phyloP scores from a whole-genome alignment of 177 flowering plant genomes.

The Vitis hybrid region DNA sequence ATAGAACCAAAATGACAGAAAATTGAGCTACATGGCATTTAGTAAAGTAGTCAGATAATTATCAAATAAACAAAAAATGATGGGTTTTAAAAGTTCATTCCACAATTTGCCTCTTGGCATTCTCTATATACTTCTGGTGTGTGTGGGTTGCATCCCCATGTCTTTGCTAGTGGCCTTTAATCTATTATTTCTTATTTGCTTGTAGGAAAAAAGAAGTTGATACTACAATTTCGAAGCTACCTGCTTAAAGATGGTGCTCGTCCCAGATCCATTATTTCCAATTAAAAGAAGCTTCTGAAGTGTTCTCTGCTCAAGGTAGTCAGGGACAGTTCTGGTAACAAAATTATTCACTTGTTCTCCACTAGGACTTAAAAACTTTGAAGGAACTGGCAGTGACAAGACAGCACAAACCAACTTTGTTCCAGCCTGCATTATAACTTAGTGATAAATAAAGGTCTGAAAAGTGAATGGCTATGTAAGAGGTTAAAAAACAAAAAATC shows the following conservation, averaged over 20 bases:
- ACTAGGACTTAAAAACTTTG: conserved; percentile 40
- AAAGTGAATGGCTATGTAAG: neutral
- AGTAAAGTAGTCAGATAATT: too few species aligned
- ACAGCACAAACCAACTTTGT: conserved; percentile 77
- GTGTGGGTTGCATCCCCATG: too few species aligned
- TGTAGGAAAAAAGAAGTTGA: too few species aligned
- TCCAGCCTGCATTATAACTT: conserved; percentile 53
- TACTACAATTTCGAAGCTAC: conserved; percentile 24
- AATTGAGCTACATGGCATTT: too few species aligned
- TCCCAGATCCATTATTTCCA: conserved; percentile 81
- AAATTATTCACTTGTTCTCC: conserved; percentile 50
- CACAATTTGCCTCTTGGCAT: too few species aligned
- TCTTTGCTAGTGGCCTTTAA: too few species aligned
- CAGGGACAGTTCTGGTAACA: conserved; percentile 41
- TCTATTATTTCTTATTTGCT: too few species aligned
- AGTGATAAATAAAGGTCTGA: conserved; percentile 1
- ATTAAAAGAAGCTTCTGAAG: conserved; percentile 81
- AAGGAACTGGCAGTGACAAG: conserved; percentile 84
- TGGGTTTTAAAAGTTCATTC: too few species aligned
- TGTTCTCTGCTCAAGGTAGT: conserved; percentile 60
- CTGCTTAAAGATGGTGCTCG: conserved; percentile 95
- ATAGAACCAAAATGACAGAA: too few species aligned
- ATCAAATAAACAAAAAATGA: too few species aligned
- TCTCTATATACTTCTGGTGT: too few species aligned
- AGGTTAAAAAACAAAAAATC: neutral